Conservation (phyloP, 306 rosid genomes). For the Cyclanthera cordifolia region DNA sequence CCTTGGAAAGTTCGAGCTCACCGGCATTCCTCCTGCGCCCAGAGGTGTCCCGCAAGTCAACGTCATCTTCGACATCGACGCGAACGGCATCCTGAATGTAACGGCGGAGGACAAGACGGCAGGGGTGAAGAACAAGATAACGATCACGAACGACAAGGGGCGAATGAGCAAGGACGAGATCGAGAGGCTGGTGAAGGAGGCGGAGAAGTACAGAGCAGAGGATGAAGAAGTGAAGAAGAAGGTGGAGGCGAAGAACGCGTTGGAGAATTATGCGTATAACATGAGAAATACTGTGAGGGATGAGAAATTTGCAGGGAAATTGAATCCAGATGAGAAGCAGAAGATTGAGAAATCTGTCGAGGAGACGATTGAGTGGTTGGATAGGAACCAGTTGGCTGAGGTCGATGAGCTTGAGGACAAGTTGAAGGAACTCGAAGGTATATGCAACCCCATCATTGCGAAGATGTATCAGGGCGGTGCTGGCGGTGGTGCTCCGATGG, state of each 20-base stretch:
- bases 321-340: slow-evolving; percentile 38
- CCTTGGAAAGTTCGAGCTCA: slow-evolving; percentile 62
- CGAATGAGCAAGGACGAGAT: slow-evolving; percentile 76
- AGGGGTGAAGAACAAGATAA: slow-evolving; percentile 79
- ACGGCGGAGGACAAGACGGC: slow-evolving; percentile 76
- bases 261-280: slow-evolving; percentile 75
- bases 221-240: slow-evolving; percentile 84
- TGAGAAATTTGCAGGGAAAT: slow-evolving; percentile 51
- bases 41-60: slow-evolving; percentile 76
- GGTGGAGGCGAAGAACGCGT: slow-evolving; percentile 66
- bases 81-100: slow-evolving; percentile 64
- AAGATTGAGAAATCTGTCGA: slow-evolving; percentile 67
- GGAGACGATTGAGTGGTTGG: slow-evolving; percentile 55
- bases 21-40: slow-evolving; percentile 75
- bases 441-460: slow-evolving; percentile 64
- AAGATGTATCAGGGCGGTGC: slow-evolving; percentile 50
- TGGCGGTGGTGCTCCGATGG: slow-evolving; percentile 22
- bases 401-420: slow-evolving; percentile 75
- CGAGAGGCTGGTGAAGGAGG: slow-evolving; percentile 73
- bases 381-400: slow-evolving; percentile 67
- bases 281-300: slow-evolving; percentile 74
- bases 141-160: slow-evolving; percentile 70
- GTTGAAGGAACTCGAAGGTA: slow-evolving; percentile 57
- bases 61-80: slow-evolving; percentile 59
- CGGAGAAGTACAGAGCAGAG: slow-evolving; percentile 71